Conservation (phyloP, 2,329 filamentous ascomycete genomes). For the Byssoonygena ceratinophila region DNA sequence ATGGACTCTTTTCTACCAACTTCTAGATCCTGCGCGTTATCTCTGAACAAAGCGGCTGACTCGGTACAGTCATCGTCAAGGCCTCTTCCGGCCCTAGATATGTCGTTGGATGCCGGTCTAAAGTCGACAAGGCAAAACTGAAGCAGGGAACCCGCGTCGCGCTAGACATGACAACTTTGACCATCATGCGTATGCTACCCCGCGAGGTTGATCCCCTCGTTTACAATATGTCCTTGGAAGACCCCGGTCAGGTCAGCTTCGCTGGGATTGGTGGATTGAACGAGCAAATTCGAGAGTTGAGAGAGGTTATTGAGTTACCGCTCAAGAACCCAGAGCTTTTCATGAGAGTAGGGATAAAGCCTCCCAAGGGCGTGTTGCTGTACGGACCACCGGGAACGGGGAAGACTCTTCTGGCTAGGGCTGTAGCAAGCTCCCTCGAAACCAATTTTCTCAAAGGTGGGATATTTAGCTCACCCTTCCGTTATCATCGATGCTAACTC, state of each 20-base stretch:
- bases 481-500: neutral
- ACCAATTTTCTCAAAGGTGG: constrained; percentile 96
- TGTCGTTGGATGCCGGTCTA: constrained; percentile 94
- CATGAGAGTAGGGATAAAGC: constrained; percentile 93
- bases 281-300: constrained; percentile 92
- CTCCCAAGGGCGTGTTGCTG: constrained; percentile 89
- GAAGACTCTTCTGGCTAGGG: constrained; percentile 87
- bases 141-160: constrained; percentile 98
- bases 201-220: constrained; percentile 96
- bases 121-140: constrained; percentile 92
- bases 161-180: constrained; percentile 97
- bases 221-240: constrained; percentile 99
- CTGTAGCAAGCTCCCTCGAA: constrained; percentile 89
- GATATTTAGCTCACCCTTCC: constrained; percentile 15
- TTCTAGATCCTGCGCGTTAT: neutral
- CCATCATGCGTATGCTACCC: constrained; percentile 99
- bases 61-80: constrained; percentile 77
- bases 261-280: constrained; percentile 95
- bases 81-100: constrained; percentile 95
- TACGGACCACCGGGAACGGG: constrained; percentile 95
- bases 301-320: constrained; percentile 95
- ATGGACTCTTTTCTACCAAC: constrained; percentile 1
- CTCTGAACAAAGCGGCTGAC: neutral
- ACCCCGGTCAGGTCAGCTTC: constrained; percentile 95
- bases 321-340: constrained; percentile 98